Base-by-base conservation (phyloP, 2,329 filamentous ascomycete genomes). In the Colletotrichum graminicola region DNA sequence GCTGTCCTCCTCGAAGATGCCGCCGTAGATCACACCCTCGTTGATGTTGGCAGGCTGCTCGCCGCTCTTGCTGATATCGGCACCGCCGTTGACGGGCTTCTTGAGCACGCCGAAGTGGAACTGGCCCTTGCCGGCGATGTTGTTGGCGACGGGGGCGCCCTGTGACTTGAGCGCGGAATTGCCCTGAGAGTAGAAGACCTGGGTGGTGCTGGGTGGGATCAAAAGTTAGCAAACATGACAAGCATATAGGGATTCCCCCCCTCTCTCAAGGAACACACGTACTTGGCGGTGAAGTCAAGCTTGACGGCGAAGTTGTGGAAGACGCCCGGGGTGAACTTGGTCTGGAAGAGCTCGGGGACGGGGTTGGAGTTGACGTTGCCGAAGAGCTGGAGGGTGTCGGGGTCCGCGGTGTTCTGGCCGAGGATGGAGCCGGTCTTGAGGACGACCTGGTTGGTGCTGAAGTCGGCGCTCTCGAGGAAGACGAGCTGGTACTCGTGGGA, bases 261-360 rank as follows among this genome's bases (percentile, higher is more conserved):
- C 14, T 5, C 12, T 11, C 11, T 12, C 1, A 6, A 18, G 2
- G 39, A 56, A 54, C 4, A 16, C 47, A 79, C 85, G 49, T 79
- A 89, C 87, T 88, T 86, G 66, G 84, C 81, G 61, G 81, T 80
- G 77, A 89, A 91, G 78, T 91, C 85, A 18, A 90, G 80, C 29
- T 83, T 86, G 41, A 90, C 66, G 11, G 84, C 89, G 81, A 91
- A 91, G 81, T 91, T 91, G 77, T 91, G 87, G 83, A 89, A 90
- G 26, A 84, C 80, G 18, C 78, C 82, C 43, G 80, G 76, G n/a
- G 83, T 80, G 65, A 90, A 90, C 2, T 84, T 81, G 0, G 84
- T 83, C 34, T 80, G 82, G 77, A 86, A 90, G 7, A 91, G 79
- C 39, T 84, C 77, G 63, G 81, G 77, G n/a, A 84, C 82, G 72